Base-by-base conservation (phyloP, 106 monocot species). In the Triglochin maritima region DNA sequence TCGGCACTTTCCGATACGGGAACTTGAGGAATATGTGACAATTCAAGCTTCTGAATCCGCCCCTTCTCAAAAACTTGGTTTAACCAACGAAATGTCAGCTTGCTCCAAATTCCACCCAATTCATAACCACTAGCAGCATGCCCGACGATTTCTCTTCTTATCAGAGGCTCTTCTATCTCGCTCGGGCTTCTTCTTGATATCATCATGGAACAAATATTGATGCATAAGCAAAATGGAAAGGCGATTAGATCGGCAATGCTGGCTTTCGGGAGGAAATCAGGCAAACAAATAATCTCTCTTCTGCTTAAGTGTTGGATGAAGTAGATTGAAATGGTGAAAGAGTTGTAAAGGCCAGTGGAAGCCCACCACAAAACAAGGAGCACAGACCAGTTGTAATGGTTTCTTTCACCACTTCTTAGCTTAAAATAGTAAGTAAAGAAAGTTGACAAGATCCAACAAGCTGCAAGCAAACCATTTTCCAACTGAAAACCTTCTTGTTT, bases 61-160 rank as follows among this genome's bases (percentile, higher is more conserved):
- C 86, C 93, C 56, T 53, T 78, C 42, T 77, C 76, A 46, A 94
- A 86, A 1, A 94, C 67, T 9, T 86, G 89, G 54, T 94, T 94
- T 41, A 94, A 62, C 94, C 94, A 94, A 41, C 51, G 60, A 50
- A 94, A 94, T 8, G 80, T 82, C 0, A 86, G 71, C 61, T 50
- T 75, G 58, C 93, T 89, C 86, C 86, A 89, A 43, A 72, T 17
- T 17, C 87, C 82, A 0, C 86, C 84, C n/a, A 7, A 44, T 4
- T 78, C 72, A 46, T 80, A 92, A 4, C 3, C 14, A 7, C 64
- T 68, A 3, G 13, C 59, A 4, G 3, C 4, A 2, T 1, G 47
- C 3, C 44, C 64, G 15, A 9, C 16, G 44, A 69, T 60, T 14
- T 59, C 75, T 16, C 50, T 65, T n/a, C 46, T 8, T 43, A 93